Conservation (phyloP, 2,329 filamentous ascomycete species). For the Ophiostoma ips region DNA sequence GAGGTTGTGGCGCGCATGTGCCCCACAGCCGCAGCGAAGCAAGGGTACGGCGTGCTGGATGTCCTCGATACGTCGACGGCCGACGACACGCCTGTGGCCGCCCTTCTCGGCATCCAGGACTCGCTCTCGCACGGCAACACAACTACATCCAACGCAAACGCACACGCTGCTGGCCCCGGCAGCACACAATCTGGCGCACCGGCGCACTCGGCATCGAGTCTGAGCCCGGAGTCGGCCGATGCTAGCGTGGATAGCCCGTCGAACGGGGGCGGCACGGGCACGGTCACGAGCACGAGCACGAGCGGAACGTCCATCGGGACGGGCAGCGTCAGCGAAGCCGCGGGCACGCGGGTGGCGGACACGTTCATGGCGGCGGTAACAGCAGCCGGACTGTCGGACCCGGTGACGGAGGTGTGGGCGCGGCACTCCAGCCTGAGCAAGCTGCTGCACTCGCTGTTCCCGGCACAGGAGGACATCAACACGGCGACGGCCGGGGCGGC, state of each 20-base stretch:
- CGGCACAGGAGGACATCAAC: slow-evolving; percentile 22
- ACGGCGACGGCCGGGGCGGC: slow-evolving; percentile 18
- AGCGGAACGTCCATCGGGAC: background rate
- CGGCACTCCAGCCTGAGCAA: slow-evolving; percentile 21
- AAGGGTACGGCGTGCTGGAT: slow-evolving; percentile 15
- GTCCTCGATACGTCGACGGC: slow-evolving; percentile 18
- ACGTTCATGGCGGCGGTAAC: background rate
- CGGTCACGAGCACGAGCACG: background rate
- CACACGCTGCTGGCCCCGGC: background rate
- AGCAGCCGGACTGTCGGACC: background rate
- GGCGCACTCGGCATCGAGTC: background rate
- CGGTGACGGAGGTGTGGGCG: slow-evolving; percentile 7
- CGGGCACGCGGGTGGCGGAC: background rate
- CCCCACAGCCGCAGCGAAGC: slow-evolving; percentile 2
- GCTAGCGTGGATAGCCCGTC: background rate
- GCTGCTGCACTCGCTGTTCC: slow-evolving; percentile 21
- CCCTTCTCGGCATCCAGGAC: slow-evolving; percentile 18
- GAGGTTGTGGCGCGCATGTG: slow-evolving; percentile 8
- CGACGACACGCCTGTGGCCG: slow-evolving; percentile 19
- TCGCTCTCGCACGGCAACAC: slow-evolving; percentile 4
- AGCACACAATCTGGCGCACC: too few species aligned
- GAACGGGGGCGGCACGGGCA: background rate
- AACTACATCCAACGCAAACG: background rate
- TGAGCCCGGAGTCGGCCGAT: background rate
- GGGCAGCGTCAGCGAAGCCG: background rate